Percentiles rank a stretch among this genome's conserved stretches.
Evolutionary conservation across 345 rosid genomes (phyloP).

Genomic region (Cardamine resedifolia): DNA sequence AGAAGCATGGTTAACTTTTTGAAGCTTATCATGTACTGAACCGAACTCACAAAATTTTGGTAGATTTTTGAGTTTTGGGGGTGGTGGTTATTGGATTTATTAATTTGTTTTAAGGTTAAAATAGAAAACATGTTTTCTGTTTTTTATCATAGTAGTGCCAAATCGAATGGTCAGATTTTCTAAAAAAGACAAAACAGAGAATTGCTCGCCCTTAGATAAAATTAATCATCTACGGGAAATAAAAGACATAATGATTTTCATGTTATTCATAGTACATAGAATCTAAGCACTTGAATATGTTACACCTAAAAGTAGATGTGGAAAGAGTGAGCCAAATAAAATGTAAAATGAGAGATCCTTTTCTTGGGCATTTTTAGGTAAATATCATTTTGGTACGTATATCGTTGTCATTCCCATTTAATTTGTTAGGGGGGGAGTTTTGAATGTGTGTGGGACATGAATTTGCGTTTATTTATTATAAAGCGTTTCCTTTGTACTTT

Average conservation of each 20-base stretch:
- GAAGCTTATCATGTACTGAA: too few relatives aligned
- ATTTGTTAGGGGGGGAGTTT: background rate
- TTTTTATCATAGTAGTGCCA: background rate
- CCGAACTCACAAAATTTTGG: too few relatives aligned
- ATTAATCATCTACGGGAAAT: background rate
- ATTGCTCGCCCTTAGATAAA: background rate
- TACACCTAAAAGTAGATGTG: conserved; percentile 22
- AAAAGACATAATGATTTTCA: background rate
- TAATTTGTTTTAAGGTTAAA: background rate
- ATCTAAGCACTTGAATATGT: conserved; percentile 6
- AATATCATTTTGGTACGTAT: conserved; percentile 15
- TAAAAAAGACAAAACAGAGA: background rate
- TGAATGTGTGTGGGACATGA: conserved; percentile 21
- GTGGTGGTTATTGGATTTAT: too few relatives aligned
- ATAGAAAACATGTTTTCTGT: background rate
- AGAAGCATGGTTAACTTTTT: too few relatives aligned
- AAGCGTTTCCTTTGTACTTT: conserved; percentile 30
- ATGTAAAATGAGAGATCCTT: conserved; percentile 22
- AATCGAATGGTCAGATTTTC: background rate
- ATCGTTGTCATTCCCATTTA: conserved; percentile 1
- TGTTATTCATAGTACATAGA: conserved; percentile 10
- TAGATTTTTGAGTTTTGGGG: too few relatives aligned
- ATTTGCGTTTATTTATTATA: conserved; percentile 15
- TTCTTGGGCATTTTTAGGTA: conserved; percentile 27
- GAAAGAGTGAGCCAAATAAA: conserved; percentile 21